A percentile compares a stretch with the other conserved stretches of the same genome.
These are phyloP conservation scores for Penicillium frequentans DNA, from an alignment of 2,329 filamentous ascomycete genomes.

Conservation along the genomic window DNA sequence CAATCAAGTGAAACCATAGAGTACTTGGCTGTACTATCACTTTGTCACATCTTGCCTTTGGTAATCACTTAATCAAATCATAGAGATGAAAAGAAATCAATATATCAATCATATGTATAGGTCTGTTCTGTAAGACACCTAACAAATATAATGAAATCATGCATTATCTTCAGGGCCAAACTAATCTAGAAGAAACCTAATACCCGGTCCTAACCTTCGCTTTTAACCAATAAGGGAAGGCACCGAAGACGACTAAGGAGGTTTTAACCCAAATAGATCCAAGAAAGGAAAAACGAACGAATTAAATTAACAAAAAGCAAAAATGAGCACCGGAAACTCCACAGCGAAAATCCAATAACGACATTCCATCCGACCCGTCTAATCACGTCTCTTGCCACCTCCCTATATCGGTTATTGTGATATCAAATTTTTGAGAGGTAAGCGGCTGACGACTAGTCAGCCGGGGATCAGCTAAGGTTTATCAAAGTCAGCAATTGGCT, in stretches of 20 bases:
- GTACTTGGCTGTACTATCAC: not conserved
- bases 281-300: not conserved
- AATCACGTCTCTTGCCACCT: slow-evolving; percentile 28
- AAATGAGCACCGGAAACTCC: slow-evolving; percentile 8
- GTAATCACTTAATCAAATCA: not conserved
- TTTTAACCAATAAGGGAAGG: not conserved
- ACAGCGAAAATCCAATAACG: slow-evolving; percentile 1
- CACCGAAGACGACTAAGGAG: not conserved
- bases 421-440: slow-evolving; percentile 32
- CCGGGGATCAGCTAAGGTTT: slow-evolving; percentile 24
- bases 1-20: not conserved
- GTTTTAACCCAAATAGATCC: not conserved
- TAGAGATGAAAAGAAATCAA: not conserved
- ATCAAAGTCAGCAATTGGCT: slow-evolving; percentile 15
- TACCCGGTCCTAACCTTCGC: not conserved
- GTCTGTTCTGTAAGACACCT: not conserved
- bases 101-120: not conserved
- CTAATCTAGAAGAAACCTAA: not conserved
- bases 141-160: not conserved
- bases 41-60: slow-evolving; percentile 2
- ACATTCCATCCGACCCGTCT: not conserved
- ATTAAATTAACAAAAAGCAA: slow-evolving; percentile 7
- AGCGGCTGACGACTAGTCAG: slow-evolving; percentile 26
- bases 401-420: slow-evolving; percentile 31
- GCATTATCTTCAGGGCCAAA: not conserved